A percentile compares a stretch with the other conserved stretches of the same genome.
phyloP scores from a whole-genome alignment of 495 filamentous ascomycete species.

The Ramalina intermedia region DNA sequence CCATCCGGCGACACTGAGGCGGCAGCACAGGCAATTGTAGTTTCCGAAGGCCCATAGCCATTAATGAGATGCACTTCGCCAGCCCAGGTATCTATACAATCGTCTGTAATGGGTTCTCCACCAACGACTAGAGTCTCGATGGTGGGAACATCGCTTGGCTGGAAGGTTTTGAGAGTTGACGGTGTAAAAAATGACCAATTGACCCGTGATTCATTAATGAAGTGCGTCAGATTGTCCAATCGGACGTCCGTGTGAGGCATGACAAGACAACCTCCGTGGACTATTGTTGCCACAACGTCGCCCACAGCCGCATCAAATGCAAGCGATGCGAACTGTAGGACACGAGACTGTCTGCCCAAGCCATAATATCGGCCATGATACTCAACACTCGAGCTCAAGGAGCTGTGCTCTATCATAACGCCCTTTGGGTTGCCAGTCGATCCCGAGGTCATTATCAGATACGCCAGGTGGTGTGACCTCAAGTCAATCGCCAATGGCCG shows the following conservation, averaged over 20 bases:
- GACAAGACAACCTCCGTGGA: constrained; percentile 43
- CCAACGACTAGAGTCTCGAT: constrained; percentile 34
- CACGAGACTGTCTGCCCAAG: no score
- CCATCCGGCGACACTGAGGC: no score
- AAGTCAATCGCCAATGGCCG: no score
- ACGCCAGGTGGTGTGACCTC: no score
- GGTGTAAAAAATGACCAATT: constrained; percentile 31
- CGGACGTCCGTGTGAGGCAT: constrained; percentile 44
- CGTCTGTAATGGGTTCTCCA: constrained; percentile 34
- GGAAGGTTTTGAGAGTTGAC: constrained; percentile 31
- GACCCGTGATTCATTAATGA: constrained; percentile 33
- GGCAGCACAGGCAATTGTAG: constrained; percentile 23
- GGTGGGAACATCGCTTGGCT: constrained; percentile 30
- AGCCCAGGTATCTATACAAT: constrained; percentile 18
- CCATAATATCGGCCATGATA: no score
- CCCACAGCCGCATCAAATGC: constrained; percentile 40
- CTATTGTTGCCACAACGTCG: constrained; percentile 35
- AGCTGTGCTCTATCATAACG: no score
- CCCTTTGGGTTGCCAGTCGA: no score
- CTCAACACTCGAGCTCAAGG: no score
- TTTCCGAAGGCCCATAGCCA: constrained; percentile 12
- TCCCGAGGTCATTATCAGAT: no score
- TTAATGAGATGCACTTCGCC: constrained; percentile 1
- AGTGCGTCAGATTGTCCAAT: constrained; percentile 33
- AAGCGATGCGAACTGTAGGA: constrained; percentile 39